A percentile compares a stretch with the other conserved stretches of the same genome.
These are phyloP conservation scores for Podochytrium sp. DNA, from an alignment of 192 early-diverging fungal genomes.

Conservation along the genomic window DNA sequence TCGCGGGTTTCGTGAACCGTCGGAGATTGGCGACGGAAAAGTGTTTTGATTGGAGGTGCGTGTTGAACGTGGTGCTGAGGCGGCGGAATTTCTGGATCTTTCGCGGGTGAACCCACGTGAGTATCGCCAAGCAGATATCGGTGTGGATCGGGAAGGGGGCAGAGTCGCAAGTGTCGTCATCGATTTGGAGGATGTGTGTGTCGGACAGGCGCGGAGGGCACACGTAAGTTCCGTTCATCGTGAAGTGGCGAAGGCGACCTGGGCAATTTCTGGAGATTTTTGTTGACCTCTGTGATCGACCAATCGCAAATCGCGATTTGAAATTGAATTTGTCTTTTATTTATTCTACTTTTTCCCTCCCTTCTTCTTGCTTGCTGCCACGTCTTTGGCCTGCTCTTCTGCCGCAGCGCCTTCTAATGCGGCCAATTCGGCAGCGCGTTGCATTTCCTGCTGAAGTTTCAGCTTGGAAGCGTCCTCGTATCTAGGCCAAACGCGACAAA, in stretches of 20 bases:
- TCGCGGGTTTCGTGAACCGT: neutral
- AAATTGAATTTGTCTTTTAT: too few species aligned
- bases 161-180: too few species aligned
- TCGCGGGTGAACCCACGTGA: neutral
- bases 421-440: slow-evolving; percentile 45
- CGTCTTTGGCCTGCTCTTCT: slow-evolving; percentile 10
- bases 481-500: too few species aligned
- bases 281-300: too few species aligned
- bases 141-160: too few species aligned
- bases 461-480: slow-evolving; percentile 40
- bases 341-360: slow-evolving; percentile 30
- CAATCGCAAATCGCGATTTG: too few species aligned
- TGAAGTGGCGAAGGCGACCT: too few species aligned
- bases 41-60: neutral
- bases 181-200: too few species aligned
- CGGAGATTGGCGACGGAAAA: neutral
- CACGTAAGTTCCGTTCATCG: too few species aligned
- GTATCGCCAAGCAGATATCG: neutral
- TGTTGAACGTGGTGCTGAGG: neutral
- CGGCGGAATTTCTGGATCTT: neutral
- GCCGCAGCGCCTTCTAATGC: slow-evolving; percentile 32
- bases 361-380: slow-evolving; percentile 37
- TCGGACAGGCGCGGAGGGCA: too few species aligned
- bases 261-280: too few species aligned
- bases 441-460: slow-evolving; percentile 44